These are phyloP conservation scores for Populus ilicifolia DNA, from an alignment of 345 rosid genomes.

Conservation along the genomic window DNA sequence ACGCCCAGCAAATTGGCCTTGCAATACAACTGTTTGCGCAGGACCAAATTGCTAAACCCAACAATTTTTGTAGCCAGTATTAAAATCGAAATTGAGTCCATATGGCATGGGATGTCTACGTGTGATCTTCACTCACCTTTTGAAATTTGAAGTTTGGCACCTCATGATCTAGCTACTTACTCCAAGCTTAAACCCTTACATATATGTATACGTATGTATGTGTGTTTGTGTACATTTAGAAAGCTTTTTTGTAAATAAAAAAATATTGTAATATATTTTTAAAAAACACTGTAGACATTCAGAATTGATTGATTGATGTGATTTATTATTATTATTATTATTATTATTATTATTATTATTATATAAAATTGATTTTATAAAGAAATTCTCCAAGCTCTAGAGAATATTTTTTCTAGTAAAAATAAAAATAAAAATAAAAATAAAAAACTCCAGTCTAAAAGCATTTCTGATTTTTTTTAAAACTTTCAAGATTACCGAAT, in stretches of 20 bases:
- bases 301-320: too few relatives aligned
- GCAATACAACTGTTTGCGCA: background rate
- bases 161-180: background rate
- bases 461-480: background rate
- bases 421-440: background rate
- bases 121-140: background rate
- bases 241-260: too few relatives aligned
- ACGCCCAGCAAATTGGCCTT: background rate
- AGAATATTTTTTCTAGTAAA: background rate
- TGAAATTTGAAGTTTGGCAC: background rate
- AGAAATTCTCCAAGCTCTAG: too few relatives aligned
- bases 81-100: background rate
- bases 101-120: background rate
- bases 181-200: background rate
- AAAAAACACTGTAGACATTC: too few relatives aligned
- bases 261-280: too few relatives aligned
- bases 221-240: too few relatives aligned
- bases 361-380: background rate
- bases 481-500: background rate
- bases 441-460: background rate
- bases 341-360: too few relatives aligned
- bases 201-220: too few relatives aligned
- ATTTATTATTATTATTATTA: background rate
- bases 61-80: too few relatives aligned
- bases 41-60: background rate